These are phyloP conservation scores for Paraurostyla sp. DNA, from an alignment of 73 alveolate genomes.

Conservation along the genomic window DNA sequence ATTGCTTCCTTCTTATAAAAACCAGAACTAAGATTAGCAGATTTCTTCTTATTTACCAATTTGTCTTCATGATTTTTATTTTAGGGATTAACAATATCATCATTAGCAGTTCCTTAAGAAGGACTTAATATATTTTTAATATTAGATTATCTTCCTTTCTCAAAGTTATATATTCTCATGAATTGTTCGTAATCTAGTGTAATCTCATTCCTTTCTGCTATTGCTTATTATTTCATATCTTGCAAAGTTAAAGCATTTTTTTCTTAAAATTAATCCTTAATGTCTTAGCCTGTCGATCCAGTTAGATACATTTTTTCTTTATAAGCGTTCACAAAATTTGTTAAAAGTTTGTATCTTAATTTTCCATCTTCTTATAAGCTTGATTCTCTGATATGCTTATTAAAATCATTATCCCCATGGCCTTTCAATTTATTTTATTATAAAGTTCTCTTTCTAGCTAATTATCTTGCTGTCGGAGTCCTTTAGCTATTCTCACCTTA, in stretches of 20 bases:
- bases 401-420: not conserved
- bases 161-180: constrained; percentile 47
- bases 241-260: not conserved
- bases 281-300: not conserved
- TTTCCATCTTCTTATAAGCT: not conserved
- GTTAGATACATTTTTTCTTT: constrained; percentile 49
- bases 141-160: constrained; percentile 6
- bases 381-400: not conserved
- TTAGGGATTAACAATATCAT: not conserved
- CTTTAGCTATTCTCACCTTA: not conserved
- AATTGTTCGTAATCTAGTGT: constrained; percentile 45
- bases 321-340: constrained; percentile 55
- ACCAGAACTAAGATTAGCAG: not conserved
- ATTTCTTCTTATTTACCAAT: not conserved
- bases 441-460: not conserved
- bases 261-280: not conserved
- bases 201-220: constrained; percentile 28
- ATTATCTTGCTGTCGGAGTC: not conserved
- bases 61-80: not conserved
- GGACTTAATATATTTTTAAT: not conserved
- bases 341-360: constrained; percentile 37
- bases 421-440: not conserved
- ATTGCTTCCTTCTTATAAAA: constrained; percentile 8
- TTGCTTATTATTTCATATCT: not conserved
- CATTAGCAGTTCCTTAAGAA: not conserved